Conservation (phyloP, 805 yeast genomes). For the Babjeviella inositovora region DNA sequence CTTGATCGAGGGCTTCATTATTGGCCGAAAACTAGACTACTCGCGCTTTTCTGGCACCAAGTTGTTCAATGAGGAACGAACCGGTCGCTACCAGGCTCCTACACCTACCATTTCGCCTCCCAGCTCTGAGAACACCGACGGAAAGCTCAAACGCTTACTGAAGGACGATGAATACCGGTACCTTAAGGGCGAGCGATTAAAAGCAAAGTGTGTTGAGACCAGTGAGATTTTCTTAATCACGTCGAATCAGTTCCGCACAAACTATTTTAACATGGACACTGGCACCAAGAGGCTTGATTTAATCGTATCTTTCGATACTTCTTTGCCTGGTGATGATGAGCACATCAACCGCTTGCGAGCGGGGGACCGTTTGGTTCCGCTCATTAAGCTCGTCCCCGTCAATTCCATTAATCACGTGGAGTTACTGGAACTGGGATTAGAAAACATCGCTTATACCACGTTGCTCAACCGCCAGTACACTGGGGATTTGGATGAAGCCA, state of each 20-base stretch:
- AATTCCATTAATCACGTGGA: constrained; percentile 28
- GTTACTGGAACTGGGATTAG: constrained; percentile 4
- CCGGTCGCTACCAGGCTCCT: constrained; percentile 12
- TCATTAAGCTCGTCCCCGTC: constrained; percentile 24
- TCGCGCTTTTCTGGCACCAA: constrained; percentile 54
- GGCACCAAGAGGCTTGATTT: constrained; percentile 19
- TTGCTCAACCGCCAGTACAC: constrained; percentile 5
- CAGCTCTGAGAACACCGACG: neutral
- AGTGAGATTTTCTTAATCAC: constrained; percentile 26
- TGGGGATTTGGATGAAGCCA: constrained; percentile 2
- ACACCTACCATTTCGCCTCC: constrained; percentile 2
- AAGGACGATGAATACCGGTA: constrained; percentile 12
- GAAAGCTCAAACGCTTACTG: constrained; percentile 1
- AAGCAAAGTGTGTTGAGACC: constrained; percentile 6
- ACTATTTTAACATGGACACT: constrained; percentile 6
- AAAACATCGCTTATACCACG: constrained; percentile 6
- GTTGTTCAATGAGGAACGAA: constrained; percentile 24
- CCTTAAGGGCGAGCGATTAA: constrained; percentile 5
- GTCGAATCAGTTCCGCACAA: constrained; percentile 22
- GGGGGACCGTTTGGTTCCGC: constrained; percentile 14
- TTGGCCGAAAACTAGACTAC: constrained; percentile 57
- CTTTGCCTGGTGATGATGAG: constrained; percentile 12
- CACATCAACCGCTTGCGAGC: constrained; percentile 10
- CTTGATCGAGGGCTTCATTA: constrained; percentile 57
- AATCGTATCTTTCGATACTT: constrained; percentile 32